Evolutionary conservation across 106 monocot species (phyloP), one percentile per base, ranked within the genome.

Genomic region (Dendrobium catenatum): DNA sequence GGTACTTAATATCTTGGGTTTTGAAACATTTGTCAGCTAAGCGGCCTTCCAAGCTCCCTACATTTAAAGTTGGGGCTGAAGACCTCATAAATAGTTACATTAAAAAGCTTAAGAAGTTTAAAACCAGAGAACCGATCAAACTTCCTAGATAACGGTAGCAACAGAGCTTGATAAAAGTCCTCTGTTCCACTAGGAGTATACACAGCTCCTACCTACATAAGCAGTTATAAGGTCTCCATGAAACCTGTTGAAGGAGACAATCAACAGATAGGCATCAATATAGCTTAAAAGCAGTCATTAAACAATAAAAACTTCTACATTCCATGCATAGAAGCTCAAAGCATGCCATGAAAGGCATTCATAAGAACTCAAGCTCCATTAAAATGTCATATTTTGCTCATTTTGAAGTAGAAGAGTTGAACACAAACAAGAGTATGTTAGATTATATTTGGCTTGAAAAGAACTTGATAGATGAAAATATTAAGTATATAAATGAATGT

Each of bases 21-120:
- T 6, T 16, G 11, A 70, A 70, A 33, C 37, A 70, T 37, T 3
- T 3, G 37, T 70, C 1, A 70, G 13, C 37, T 70, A 16, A 27
- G n/a, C 61, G n/a, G 70, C 70, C 70, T 31, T 70, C 70, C 70
- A 70, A 40, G 70, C 70, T 70, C 70, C 70, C 70, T n/a, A 33
- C 27, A 70, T 37, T 31, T 70, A n/a, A 16, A 70, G 33, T 15
- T 70, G 70, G 70, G 37, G 13, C 70, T 70, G 70, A 70, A 70
- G 70, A 37, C 70, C 4, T 11, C 70, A 70, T 33, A 70, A 11
- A 31, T 4, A 31, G 37, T 3, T 31, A 70, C 13, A 70, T 70
- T 27, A 33, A 31, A 70, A 31, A 37, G 37, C 33, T 13, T 37
- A 37, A 15, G 15, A 37, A 33, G 33, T 31, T 66, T 26, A 6